Percentiles rank a stretch among this genome's conserved stretches.
Evolutionary conservation across 768 basidiomycete species (phyloP).

Genomic region (Dentipellis sp.): DNA sequence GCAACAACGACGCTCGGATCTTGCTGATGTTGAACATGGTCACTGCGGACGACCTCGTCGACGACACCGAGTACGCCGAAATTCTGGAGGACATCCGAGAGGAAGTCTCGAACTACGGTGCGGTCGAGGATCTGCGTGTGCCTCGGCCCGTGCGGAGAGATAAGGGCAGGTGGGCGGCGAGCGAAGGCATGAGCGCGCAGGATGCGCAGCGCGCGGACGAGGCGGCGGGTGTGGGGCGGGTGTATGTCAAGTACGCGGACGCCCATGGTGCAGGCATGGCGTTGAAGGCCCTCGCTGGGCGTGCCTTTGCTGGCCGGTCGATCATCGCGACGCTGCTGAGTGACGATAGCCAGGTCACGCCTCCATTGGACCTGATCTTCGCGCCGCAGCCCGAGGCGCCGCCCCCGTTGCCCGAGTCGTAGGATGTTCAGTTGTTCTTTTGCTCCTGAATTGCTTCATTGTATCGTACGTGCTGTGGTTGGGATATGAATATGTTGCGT

Average conservation of each 20-base stretch:
- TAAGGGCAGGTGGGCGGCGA: slow-evolving; percentile 67
- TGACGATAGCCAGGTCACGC: slow-evolving; percentile 80
- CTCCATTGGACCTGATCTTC: slow-evolving; percentile 74
- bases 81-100: slow-evolving; percentile 92
- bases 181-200: slow-evolving; percentile 46
- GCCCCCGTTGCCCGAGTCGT: slow-evolving; percentile 54
- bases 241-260: slow-evolving; percentile 82
- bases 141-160: slow-evolving; percentile 85
- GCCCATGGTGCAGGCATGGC: slow-evolving; percentile 56
- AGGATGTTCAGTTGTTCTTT: neutral
- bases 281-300: slow-evolving; percentile 81
- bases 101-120: slow-evolving; percentile 76
- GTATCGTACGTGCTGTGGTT: too few relatives aligned
- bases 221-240: slow-evolving; percentile 87
- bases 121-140: slow-evolving; percentile 78
- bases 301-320: slow-evolving; percentile 78
- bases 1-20: slow-evolving; percentile 53
- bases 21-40: slow-evolving; percentile 99
- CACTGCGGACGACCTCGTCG: slow-evolving; percentile 79
- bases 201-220: slow-evolving; percentile 75
- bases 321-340: slow-evolving; percentile 79
- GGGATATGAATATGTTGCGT: too few relatives aligned
- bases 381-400: slow-evolving; percentile 78
- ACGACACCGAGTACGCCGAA: slow-evolving; percentile 90
- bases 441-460: too few relatives aligned